phyloP scores from a whole-genome alignment of 208 protist species.

The Strigomonas oncopelti region DNA sequence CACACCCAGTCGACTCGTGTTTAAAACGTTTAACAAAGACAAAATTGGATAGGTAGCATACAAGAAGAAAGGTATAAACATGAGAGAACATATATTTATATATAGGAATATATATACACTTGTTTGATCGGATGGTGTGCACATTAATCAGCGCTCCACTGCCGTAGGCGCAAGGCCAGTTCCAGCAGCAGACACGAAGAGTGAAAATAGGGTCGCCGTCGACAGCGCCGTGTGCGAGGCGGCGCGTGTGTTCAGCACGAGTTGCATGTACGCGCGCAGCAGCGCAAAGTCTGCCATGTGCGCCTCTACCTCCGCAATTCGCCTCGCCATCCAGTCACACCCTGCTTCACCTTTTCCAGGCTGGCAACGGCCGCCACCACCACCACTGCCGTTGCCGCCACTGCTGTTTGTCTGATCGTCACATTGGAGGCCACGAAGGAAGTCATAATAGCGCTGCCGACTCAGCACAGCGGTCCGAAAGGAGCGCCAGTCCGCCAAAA shows the following conservation, averaged over 20 bases:
- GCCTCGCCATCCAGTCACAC: too few relatives aligned
- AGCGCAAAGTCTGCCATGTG: too few relatives aligned
- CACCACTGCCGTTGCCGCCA: too few relatives aligned
- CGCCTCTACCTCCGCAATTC: too few relatives aligned
- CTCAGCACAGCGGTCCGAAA: background rate
- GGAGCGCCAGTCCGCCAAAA: background rate
- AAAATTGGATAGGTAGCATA: background rate
- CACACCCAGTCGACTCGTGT: too few relatives aligned
- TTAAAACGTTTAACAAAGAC: background rate
- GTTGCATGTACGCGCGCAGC: too few relatives aligned
- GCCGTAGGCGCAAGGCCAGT: too few relatives aligned
- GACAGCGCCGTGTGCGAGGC: background rate
- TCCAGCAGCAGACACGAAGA: background rate
- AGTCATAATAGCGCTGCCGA: background rate
- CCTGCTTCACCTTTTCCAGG: too few relatives aligned
- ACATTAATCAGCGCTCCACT: too few relatives aligned
- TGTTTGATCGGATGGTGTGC: too few relatives aligned
- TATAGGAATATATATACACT: background rate
- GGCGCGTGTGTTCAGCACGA: background rate
- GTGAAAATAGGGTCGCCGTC: background rate
- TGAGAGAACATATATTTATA: background rate
- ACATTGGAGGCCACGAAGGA: background rate
- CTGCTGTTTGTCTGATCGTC: background rate
- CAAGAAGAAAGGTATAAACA: background rate
- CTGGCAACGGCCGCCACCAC: too few relatives aligned